Percentiles rank a stretch among this genome's conserved stretches.
Evolutionary conservation across 176 grass and related monocot species (phyloP).

Genomic region (Olyra latifolia): DNA sequence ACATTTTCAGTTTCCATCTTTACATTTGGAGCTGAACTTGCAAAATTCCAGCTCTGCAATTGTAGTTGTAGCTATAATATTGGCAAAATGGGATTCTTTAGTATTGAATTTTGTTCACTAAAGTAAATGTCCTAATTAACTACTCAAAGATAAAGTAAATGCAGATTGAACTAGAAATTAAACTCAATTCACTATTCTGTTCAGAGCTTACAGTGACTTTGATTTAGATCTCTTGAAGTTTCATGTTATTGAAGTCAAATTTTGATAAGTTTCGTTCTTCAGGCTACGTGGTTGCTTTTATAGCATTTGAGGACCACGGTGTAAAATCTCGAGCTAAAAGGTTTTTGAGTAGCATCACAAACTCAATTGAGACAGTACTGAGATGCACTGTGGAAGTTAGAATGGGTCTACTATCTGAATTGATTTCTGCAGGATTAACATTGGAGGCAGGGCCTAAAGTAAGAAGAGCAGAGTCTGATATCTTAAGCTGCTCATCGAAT

Average conservation of each 20-base stretch:
- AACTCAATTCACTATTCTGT: neutral
- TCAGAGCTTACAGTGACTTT: neutral
- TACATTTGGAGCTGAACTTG: neutral
- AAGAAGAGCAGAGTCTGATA: conserved; percentile 36
- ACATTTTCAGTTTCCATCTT: neutral
- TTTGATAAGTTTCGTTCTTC: conserved; percentile 4
- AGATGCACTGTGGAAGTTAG: conserved; percentile 65
- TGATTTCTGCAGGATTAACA: conserved; percentile 16
- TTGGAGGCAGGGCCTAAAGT: conserved; percentile 24
- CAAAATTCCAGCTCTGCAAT: neutral
- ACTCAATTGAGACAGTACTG: conserved; percentile 76
- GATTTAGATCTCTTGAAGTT: neutral
- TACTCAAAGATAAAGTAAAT: neutral
- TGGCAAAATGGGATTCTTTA: neutral
- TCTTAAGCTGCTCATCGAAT: conserved; percentile 31
- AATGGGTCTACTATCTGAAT: conserved; percentile 49
- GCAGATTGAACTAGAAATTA: neutral
- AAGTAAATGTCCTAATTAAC: neutral
- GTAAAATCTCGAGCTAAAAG: conserved; percentile 73
- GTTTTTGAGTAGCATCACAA: conserved; percentile 89
- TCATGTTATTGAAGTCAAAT: neutral
- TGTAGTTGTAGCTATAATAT: neutral
- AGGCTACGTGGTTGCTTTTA: conserved; percentile 55
- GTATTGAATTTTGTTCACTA: neutral
- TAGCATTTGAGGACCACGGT: conserved; percentile 64